A percentile compares a stretch with the other conserved stretches of the same genome.
These are phyloP conservation scores for Termitomyces sp. DNA, from an alignment of 768 basidiomycete genomes.

Conservation along the genomic window DNA sequence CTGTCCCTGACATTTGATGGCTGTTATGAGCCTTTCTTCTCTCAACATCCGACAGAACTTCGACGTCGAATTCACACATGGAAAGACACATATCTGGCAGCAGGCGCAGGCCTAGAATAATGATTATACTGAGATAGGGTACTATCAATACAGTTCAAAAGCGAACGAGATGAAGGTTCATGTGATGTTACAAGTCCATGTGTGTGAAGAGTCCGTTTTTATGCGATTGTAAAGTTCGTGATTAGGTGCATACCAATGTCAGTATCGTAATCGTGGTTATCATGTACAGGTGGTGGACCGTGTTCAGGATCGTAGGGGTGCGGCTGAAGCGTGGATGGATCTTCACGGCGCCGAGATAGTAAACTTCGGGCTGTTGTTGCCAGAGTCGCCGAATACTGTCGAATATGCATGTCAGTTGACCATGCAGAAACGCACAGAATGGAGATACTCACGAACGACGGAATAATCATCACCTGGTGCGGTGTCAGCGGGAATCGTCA, in stretches of 20 bases:
- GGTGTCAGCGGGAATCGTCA: constrained; percentile 35
- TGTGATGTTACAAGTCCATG: constrained; percentile 17
- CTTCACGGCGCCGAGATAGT: constrained; percentile 36
- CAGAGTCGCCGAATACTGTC: constrained; percentile 33
- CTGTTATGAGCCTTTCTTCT: neutral
- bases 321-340: constrained; percentile 1
- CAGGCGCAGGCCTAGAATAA: constrained; percentile 2
- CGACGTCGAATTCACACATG: constrained; percentile 9
- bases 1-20: constrained; percentile 15
- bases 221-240: neutral
- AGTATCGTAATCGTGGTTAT: constrained; percentile 15
- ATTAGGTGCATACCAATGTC: constrained; percentile 11
- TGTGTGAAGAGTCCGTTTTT: constrained; percentile 9
- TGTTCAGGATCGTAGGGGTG: constrained; percentile 6
- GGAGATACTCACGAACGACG: constrained; percentile 35
- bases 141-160: constrained; percentile 16
- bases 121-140: constrained; percentile 16
- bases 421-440: neutral
- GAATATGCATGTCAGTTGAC: neutral
- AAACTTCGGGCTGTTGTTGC: constrained; percentile 41
- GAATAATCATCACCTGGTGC: constrained; percentile 33
- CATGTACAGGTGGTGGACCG: constrained; percentile 2
- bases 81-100: constrained; percentile 6
- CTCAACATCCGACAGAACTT: constrained; percentile 5
- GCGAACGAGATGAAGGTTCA: constrained; percentile 6